Evolutionary conservation across 768 basidiomycete genomes (phyloP).

Genomic region (Lactarius pseudohatsudake): DNA sequence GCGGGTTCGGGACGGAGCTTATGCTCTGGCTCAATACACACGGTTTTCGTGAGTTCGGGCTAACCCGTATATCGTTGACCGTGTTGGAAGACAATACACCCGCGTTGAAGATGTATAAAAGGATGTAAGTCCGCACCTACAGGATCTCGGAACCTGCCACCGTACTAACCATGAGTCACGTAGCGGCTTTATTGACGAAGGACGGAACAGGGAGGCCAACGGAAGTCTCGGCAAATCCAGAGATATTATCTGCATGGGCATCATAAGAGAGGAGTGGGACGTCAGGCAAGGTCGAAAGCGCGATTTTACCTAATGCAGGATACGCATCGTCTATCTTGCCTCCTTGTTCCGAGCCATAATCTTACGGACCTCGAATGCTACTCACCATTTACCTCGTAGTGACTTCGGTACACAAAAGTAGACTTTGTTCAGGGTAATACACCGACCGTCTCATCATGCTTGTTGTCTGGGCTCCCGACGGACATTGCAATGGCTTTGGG

Average conservation of each 20-base stretch:
- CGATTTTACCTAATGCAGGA: slow-evolving; percentile 5
- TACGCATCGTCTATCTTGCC: background rate
- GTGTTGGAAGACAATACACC: slow-evolving; percentile 42
- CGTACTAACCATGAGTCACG: slow-evolving; percentile 1
- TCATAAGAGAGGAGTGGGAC: slow-evolving; percentile 26
- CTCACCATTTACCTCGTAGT: background rate
- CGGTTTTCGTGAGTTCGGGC: slow-evolving; percentile 40
- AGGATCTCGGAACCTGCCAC: background rate
- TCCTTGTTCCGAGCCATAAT: background rate
- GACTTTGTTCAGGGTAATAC: background rate
- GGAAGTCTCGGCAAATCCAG: slow-evolving; percentile 3
- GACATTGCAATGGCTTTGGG: background rate
- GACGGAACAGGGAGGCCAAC: background rate
- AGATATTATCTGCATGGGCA: slow-evolving; percentile 22
- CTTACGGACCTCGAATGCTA: background rate
- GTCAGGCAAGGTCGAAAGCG: slow-evolving; percentile 10
- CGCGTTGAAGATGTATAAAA: slow-evolving; percentile 43
- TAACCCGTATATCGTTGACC: slow-evolving; percentile 44
- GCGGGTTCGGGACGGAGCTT: slow-evolving; percentile 45
- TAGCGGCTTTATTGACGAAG: slow-evolving; percentile 27
- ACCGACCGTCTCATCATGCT: background rate
- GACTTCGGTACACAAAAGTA: background rate
- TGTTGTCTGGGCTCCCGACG: background rate
- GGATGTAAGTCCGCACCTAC: slow-evolving; percentile 38
- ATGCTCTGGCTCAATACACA: slow-evolving; percentile 43